Evolutionary conservation across 345 rosid genomes (phyloP).

Genomic region (Aethionema arabicum): DNA sequence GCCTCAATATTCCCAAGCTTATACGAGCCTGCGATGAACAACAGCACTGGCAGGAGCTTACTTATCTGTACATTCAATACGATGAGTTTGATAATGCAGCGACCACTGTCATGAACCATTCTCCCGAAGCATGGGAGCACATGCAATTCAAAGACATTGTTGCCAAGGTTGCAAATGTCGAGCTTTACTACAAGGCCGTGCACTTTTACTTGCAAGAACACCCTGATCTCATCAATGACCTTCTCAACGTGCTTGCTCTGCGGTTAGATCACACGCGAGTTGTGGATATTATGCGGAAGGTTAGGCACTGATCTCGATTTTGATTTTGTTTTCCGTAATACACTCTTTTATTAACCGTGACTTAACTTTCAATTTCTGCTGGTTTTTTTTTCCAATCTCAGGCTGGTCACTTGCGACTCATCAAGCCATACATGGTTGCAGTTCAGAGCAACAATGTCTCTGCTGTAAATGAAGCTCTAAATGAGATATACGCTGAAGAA

Average conservation of each 20-base stretch:
- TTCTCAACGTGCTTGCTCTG: slow-evolving; percentile 90
- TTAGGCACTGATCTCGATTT: slow-evolving; percentile 24
- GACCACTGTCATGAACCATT: slow-evolving; percentile 96
- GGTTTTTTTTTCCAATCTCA: slow-evolving; percentile 34
- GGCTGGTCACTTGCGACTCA: slow-evolving; percentile 92
- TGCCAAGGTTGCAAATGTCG: slow-evolving; percentile 94
- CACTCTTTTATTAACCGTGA: neutral
- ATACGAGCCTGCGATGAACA: slow-evolving; percentile 98
- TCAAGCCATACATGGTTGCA: slow-evolving; percentile 96
- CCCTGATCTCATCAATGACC: slow-evolving; percentile 90
- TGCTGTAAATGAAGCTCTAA: slow-evolving; percentile 93
- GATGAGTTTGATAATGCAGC: slow-evolving; percentile 99
- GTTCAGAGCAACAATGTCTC: slow-evolving; percentile 92
- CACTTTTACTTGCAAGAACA: slow-evolving; percentile 98
- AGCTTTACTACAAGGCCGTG: slow-evolving; percentile 93
- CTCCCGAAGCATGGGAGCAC: slow-evolving; percentile 99
- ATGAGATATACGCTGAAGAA: slow-evolving; percentile 89
- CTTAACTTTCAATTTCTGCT: neutral
- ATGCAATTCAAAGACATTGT: slow-evolving; percentile 95
- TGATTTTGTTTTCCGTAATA: slow-evolving; percentile 7
- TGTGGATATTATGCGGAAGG: slow-evolving; percentile 98
- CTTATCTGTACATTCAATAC: slow-evolving; percentile 83
- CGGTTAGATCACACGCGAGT: slow-evolving; percentile 96
- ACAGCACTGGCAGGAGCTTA: slow-evolving; percentile 96
- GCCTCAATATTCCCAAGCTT: slow-evolving; percentile 96